A percentile compares a stretch with the other conserved stretches of the same genome.
Evolutionary conservation across 139 green algal genomes (phyloP).

Genomic region (Chlamydomonas sp.): DNA sequence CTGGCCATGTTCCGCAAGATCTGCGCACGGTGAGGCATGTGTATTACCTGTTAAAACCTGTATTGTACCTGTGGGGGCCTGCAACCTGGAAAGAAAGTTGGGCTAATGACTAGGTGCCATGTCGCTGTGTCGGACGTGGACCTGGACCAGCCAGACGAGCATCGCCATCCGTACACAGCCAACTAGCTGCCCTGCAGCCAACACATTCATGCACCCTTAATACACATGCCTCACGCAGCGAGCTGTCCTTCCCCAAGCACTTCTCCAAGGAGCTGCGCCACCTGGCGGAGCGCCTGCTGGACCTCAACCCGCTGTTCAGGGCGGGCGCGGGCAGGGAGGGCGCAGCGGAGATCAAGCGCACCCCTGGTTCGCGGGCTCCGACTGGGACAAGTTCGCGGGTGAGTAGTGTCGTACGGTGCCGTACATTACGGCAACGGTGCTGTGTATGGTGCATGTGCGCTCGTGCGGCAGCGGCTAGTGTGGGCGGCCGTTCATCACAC

Average conservation of each 20-base stretch:
- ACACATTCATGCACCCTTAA: too few relatives aligned
- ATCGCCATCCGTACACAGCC: too few relatives aligned
- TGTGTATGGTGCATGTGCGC: too few relatives aligned
- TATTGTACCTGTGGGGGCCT: too few relatives aligned
- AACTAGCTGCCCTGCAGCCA: background rate
- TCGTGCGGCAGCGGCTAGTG: background rate
- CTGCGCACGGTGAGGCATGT: conserved; percentile 44
- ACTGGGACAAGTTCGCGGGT: conserved; percentile 82
- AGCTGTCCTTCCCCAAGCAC: conserved; percentile 72
- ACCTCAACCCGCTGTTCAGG: conserved; percentile 73
- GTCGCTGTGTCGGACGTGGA: too few relatives aligned
- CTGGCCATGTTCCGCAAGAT: conserved; percentile 91
- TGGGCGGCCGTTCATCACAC: too few relatives aligned
- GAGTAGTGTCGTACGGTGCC: background rate
- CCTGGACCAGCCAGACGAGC: too few relatives aligned
- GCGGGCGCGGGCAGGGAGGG: conserved; percentile 75
- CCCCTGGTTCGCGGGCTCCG: conserved; percentile 90
- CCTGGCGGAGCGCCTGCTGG: conserved; percentile 83
- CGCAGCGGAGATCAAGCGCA: conserved; percentile 82
- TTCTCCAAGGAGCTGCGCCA: conserved; percentile 80
- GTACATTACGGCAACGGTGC: too few relatives aligned
- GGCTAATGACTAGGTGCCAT: too few relatives aligned
- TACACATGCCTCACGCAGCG: background rate
- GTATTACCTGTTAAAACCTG: background rate
- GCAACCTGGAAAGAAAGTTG: too few relatives aligned